Conservation (phyloP, 164 flowering plant genomes). For the Houttuynia cordata region DNA sequence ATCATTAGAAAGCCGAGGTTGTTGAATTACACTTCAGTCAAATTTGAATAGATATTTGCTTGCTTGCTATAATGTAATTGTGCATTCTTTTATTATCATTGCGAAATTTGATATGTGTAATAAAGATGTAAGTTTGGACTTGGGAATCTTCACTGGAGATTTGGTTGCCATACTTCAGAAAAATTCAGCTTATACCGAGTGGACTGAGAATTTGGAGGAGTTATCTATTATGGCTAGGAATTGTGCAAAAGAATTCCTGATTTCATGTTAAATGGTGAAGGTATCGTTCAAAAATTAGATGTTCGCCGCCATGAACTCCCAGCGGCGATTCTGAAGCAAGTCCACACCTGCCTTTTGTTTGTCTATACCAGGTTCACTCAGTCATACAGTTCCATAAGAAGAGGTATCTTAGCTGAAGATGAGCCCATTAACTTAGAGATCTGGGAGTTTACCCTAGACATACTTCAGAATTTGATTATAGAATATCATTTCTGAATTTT, state of each 20-base stretch:
- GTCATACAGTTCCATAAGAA: constrained; percentile 91
- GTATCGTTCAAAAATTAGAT: constrained; percentile 81
- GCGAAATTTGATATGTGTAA: constrained; percentile 67
- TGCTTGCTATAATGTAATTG: not conserved
- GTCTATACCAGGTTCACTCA: constrained; percentile 83
- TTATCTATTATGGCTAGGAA: constrained; percentile 55
- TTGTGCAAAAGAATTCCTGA: constrained; percentile 77
- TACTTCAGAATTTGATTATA: too few relatives aligned
- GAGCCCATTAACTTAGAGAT: constrained; percentile 76
- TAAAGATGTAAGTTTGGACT: constrained; percentile 80
- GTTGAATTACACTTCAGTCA: not conserved
- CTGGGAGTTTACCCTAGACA: constrained; percentile 83
- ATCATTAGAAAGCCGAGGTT: constrained; percentile 85
- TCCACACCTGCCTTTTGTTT: constrained; percentile 78
- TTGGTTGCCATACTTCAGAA: constrained; percentile 66
- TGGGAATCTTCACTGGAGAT: constrained; percentile 78
- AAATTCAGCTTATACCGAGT: constrained; percentile 42
- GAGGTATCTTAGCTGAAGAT: constrained; percentile 56
- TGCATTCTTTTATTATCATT: constrained; percentile 20
- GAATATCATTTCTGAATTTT: constrained; percentile 96
- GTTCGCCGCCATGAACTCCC: constrained; percentile 90
- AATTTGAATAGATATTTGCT: not conserved
- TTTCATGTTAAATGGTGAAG: constrained; percentile 86
- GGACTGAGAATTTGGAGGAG: constrained; percentile 73
- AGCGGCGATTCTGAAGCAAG: constrained; percentile 69